Evolutionary conservation across 768 basidiomycete species (phyloP).

Genomic region (Leccinum sublutescens): DNA sequence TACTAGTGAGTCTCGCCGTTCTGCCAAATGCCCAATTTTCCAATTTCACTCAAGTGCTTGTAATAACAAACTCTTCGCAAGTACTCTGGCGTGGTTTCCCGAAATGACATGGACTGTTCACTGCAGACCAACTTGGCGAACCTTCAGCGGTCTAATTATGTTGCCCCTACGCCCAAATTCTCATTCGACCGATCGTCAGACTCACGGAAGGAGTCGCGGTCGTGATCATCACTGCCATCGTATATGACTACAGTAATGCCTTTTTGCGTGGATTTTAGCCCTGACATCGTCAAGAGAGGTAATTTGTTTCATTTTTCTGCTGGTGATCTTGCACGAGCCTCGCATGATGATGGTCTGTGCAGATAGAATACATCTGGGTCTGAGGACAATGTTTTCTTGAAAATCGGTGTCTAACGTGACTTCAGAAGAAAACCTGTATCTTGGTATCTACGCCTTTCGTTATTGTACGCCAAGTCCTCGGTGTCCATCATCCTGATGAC

Average conservation of each 20-base stretch:
- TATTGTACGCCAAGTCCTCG: slow-evolving; percentile 1
- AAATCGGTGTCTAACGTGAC: background rate
- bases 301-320: background rate
- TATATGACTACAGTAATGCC: background rate
- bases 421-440: slow-evolving; percentile 5
- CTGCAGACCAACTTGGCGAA: background rate
- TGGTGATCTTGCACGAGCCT: background rate
- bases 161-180: background rate
- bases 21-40: too few species aligned
- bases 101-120: background rate
- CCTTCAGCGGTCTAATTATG: background rate
- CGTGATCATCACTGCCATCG: background rate
- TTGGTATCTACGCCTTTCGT: slow-evolving; percentile 10
- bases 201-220: background rate
- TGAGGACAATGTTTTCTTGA: background rate
- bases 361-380: slow-evolving; percentile 20
- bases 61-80: too few species aligned
- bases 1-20: too few species aligned
- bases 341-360: too few species aligned
- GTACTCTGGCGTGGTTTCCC: too few species aligned
- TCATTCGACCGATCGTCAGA: background rate
- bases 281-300: slow-evolving; percentile 12
- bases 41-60: too few species aligned
- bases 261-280: background rate
- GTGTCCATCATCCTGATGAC: background rate